Base-by-base conservation (phyloP, 2,329 filamentous ascomycete genomes). In the Fusarium subglutinans region DNA sequence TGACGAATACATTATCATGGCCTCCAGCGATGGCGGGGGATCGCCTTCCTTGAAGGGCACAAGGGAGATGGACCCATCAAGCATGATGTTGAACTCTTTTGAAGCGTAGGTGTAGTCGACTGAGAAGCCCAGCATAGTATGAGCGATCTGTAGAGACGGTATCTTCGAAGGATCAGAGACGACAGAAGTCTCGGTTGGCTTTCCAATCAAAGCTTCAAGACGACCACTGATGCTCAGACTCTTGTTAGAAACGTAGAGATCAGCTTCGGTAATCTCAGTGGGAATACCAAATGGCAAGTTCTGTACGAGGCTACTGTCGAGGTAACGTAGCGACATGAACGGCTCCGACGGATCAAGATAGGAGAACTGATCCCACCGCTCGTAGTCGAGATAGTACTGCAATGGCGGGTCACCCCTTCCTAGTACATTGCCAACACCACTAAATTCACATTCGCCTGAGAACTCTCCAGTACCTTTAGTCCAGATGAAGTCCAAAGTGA, bases 351-450 rank as follows among this genome's bases (percentile, higher is more conserved):
- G 26, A 1, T 56, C 38, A 14, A 56, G 54, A 0, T 56, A 56
- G 0, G 54, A 1, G 38, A 56, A 56, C 1, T 24, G 1, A 0
- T 56, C 38, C 54, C 54, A 56, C 0, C 54, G 12, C 38, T 56
- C 54, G 5, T 56, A 56, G 38, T 56, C 54, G 6, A 56, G 38
- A 24, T 56, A 56, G 38, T 56, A 56, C 17, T 56, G 54, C 0
- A 56, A 0, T 0, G 54, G 54, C 0, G 54, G 38, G 0, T 44
- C 0, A 0, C 54, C 54, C 0, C 12, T 0, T 8, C 54, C 54
- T 0, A 56, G 0, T 11, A 44, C 26, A 2, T 44, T 44, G 0
- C 54, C 54, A 2, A 56, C 0, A 0, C 54, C 54, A 0, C 0
- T 56, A 0, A 56, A 56, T 0, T 5, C 38, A 2, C 54, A 44